These are phyloP conservation scores for Penicillium palitans DNA, from an alignment of 2,329 filamentous ascomycete genomes.

Conservation along the genomic window DNA sequence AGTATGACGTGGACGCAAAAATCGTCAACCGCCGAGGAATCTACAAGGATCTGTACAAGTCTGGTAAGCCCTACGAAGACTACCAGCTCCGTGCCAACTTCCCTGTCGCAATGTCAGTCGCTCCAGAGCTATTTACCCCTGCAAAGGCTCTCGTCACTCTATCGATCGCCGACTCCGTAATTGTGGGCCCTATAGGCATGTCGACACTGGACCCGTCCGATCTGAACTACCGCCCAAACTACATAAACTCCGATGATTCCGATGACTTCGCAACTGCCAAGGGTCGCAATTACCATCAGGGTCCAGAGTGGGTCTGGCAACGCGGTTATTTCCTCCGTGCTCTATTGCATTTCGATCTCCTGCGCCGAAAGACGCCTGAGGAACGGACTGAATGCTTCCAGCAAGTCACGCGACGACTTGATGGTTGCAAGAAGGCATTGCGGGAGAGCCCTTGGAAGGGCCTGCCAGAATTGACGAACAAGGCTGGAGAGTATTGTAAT, in stretches of 20 bases:
- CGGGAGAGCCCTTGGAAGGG: slow-evolving; percentile 81
- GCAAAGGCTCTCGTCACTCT: slow-evolving; percentile 77
- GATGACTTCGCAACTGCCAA: slow-evolving; percentile 89
- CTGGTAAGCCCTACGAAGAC: slow-evolving; percentile 94
- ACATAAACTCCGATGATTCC: slow-evolving; percentile 92
- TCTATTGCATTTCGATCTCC: slow-evolving; percentile 83
- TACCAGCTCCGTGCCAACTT: slow-evolving; percentile 96
- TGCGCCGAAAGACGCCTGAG: slow-evolving; percentile 64
- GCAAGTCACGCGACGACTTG: slow-evolving; percentile 81
- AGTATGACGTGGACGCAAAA: slow-evolving; percentile 76
- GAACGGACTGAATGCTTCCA: slow-evolving; percentile 87
- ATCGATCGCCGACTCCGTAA: slow-evolving; percentile 72
- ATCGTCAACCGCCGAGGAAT: slow-evolving; percentile 90
- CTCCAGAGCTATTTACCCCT: slow-evolving; percentile 80
- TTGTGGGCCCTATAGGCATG: slow-evolving; percentile 90
- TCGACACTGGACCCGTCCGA: slow-evolving; percentile 91
- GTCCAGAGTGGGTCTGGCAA: slow-evolving; percentile 97
- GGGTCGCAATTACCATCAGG: slow-evolving; percentile 96
- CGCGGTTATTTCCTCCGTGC: slow-evolving; percentile 94
- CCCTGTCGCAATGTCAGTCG: slow-evolving; percentile 91
- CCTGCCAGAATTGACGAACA: slow-evolving; percentile 88
- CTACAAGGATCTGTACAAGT: slow-evolving; percentile 95
- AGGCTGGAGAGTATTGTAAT: slow-evolving; percentile 75
- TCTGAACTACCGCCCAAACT: slow-evolving; percentile 90
- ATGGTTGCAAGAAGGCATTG: slow-evolving; percentile 83